Evolutionary conservation across 1,284 basidiomycete species (phyloP), one percentile per base, ranked within the genome.

Genomic region (Melampsora americana): DNA sequence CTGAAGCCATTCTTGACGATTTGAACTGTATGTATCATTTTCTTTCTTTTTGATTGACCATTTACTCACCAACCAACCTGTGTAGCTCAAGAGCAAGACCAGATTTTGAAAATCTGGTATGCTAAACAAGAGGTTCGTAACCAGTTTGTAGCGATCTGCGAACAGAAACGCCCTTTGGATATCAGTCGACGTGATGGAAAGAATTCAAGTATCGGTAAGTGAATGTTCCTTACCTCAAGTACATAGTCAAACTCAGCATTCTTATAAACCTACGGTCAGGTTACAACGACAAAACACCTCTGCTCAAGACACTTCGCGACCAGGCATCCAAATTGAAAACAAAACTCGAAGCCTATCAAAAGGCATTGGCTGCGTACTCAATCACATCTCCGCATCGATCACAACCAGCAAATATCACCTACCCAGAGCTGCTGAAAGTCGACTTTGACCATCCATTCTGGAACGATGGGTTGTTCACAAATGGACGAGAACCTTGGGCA

Each of bases 161-260:
- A 68, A 28, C 39, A 68, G 26, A 68, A 68, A 53, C 1, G 35
- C 7, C 66, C 42, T 3, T 68, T 50, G 2, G 16, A 50, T 2
- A 30, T 23, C 6, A 50, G 46, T 3, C 28, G 42, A 30, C 44
- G 28, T 9, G 44, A 44, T 18, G 66, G 66, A 1, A 30, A 68
- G 20, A 46, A 50, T 26, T 30, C 42, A 20, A 68, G 30, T 23
- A 30, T 66, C 14, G 65, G 65, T 66, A 18, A n/a, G 65, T 28
- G 26, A 28, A 7, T 20, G 7, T 23, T 61, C 18, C 4, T 20
- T 18, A 2, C 5, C 30, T 66, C 16, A 39, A 66, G 2, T 66
- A 23, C 14, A 18, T 39, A 2, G n/a, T 11, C n/a, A n/a, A n/a
- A n/a, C 7, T 39, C 28, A 2, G 23, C 18, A 26, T 64, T 48